Evolutionary conservation across 345 rosid genomes (phyloP), one percentile per base, ranked within the genome.

Genomic region (Toxicodendron radicans): DNA sequence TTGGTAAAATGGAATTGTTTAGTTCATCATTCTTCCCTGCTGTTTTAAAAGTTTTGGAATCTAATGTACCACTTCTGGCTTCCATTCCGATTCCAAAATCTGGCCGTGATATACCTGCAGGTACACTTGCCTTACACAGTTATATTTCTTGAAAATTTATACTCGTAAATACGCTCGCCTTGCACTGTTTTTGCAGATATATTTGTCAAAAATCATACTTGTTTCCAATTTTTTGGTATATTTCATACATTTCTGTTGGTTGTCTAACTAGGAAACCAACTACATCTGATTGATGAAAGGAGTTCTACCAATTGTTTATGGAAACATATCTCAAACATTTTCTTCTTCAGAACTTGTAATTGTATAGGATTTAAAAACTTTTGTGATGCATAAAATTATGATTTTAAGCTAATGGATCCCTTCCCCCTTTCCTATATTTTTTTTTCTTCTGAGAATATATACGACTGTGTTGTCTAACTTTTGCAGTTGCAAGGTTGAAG

Each of bases 1-100:
- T 89, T 78, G 94, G 92, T 68, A 88, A 85, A 83, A 91, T 91
- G 97, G 94, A 91, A 83, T 53, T 91, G 78, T 88, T 41, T 66
- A 85, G 97, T 73, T 84, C 88, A 38, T 75, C 85, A 20, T 90
- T 92, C 83, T 83, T 90, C 78, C 93, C 92, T 35, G 87, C 93
- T 74, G 86, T 88, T 45, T 81, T 87, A 10, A 87, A 72, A 61
- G 79, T 90, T 82, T 84, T 88, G 58, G 87, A 86, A 66, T 88
- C 92, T 59, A 83, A 83, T 71, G 66, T 86, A 75, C 90, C 92
- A 1, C 43, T 90, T 54, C 68, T 87, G 70, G 93, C 92, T 74
- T 82, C 97, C 23, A 65, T 88, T 46, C 97, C 94, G 8, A 35
- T 77, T 73, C 90, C 91, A 33, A 91, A 77, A 52, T 64, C n/a